phyloP scores from a whole-genome alignment of 768 basidiomycete species.

The Tylopilus intermedius region DNA sequence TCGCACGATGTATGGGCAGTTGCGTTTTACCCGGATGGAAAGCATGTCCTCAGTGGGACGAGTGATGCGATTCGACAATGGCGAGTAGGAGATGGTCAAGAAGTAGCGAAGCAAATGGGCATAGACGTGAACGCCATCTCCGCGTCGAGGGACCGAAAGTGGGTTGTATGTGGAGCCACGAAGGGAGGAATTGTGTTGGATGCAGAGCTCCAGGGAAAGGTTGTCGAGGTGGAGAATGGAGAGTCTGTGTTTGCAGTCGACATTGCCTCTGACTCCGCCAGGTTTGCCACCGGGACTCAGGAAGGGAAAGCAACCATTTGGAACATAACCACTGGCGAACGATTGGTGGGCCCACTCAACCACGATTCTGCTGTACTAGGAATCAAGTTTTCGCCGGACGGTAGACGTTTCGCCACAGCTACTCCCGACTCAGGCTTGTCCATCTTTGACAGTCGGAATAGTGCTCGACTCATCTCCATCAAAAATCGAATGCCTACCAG shows the following conservation, averaged over 20 bases:
- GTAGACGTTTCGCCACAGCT: background rate
- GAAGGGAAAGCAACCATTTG: background rate
- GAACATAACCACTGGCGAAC: background rate
- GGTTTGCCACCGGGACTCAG: background rate
- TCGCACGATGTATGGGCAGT: background rate
- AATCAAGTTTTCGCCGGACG: background rate
- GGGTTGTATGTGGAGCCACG: too few relatives aligned
- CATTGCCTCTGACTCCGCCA: background rate
- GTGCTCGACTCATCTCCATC: background rate
- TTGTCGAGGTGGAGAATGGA: too few relatives aligned
- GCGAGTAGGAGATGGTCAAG: too few relatives aligned
- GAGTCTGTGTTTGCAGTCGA: background rate
- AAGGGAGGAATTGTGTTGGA: too few relatives aligned
- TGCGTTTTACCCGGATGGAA: background rate
- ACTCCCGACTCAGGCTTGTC: background rate
- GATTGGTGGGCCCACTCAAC: background rate
- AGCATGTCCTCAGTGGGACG: background rate
- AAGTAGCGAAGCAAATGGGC: too few relatives aligned
- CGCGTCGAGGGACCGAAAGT: too few relatives aligned
- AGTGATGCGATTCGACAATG: background rate
- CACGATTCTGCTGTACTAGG: background rate
- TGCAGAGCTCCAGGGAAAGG: too few relatives aligned
- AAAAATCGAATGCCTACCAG: background rate
- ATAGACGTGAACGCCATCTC: too few relatives aligned
- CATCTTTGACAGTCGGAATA: background rate